Conservation (phyloP, 140 eudicot genomes). For the Erigeron philadelphicus region DNA sequence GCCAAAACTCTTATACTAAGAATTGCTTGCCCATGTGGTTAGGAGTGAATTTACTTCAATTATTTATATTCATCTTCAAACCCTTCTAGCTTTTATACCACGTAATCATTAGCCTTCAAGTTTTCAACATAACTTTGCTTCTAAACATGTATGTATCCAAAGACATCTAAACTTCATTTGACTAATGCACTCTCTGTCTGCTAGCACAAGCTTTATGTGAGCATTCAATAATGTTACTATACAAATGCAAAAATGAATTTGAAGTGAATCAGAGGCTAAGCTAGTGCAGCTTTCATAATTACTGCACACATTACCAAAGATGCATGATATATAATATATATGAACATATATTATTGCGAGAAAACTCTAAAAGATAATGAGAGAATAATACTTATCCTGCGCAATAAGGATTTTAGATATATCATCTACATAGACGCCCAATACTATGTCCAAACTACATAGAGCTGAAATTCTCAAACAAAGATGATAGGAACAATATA, state of each 20-base stretch:
- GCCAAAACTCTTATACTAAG: background rate
- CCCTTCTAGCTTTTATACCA: background rate
- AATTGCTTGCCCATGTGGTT: background rate
- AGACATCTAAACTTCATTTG: too few species aligned
- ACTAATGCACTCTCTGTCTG: too few species aligned
- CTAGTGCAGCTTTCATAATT: background rate
- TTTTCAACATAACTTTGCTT: background rate
- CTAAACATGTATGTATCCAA: background rate
- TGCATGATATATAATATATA: slow-evolving; percentile 7
- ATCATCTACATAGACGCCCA: background rate
- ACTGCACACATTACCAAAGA: slow-evolving; percentile 9
- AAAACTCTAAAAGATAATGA: too few species aligned
- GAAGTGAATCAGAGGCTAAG: slow-evolving; percentile 6
- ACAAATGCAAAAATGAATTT: slow-evolving; percentile 12
- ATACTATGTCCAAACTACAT: slow-evolving; percentile 18
- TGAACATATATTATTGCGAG: too few species aligned
- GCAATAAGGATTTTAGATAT: too few species aligned
- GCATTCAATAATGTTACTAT: slow-evolving; percentile 10
- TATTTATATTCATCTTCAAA: background rate
- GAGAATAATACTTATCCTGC: too few species aligned
- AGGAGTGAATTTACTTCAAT: background rate
- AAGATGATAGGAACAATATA: background rate
- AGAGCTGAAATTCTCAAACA: background rate
- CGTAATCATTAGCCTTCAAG: background rate
- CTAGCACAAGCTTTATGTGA: background rate